Evolutionary conservation across 495 filamentous ascomycete species (phyloP).

Genomic region (Aspergillus conjunctus): DNA sequence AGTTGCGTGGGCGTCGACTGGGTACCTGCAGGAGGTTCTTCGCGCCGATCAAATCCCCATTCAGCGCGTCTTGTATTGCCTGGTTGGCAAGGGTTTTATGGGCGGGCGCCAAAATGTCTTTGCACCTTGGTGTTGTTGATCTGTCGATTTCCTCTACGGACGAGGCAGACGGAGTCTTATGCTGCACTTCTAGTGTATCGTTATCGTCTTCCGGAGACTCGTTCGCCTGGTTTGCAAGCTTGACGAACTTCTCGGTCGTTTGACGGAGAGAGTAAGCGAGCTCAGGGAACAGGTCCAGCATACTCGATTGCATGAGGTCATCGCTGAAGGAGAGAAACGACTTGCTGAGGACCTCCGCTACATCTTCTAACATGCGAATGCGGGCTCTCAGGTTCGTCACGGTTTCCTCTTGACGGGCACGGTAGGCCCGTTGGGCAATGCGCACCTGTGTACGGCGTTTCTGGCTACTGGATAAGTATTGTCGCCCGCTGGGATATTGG

Average conservation of each 20-base stretch:
- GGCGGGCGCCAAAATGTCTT: too few relatives aligned
- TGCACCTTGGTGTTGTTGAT: too few relatives aligned
- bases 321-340: not conserved
- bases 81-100: too few relatives aligned
- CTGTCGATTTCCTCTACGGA: too few relatives aligned
- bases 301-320: not conserved
- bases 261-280: not conserved
- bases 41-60: not conserved
- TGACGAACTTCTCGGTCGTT: not conserved
- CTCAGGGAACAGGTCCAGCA: not conserved
- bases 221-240: not conserved
- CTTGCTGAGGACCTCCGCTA: not conserved
- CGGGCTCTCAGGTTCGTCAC: not conserved
- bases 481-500: too few relatives aligned
- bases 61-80: not conserved
- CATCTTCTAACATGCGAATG: not conserved
- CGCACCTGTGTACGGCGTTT: not conserved
- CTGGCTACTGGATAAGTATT: not conserved
- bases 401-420: constrained; percentile 1
- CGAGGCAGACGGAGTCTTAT: too few relatives aligned
- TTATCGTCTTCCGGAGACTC: not conserved
- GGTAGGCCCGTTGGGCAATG: not conserved
- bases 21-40: not conserved
- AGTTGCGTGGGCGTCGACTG: not conserved
- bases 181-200: too few relatives aligned